Base-by-base conservation (phyloP, 768 basidiomycete species). In the Leccinum barrowsii region DNA sequence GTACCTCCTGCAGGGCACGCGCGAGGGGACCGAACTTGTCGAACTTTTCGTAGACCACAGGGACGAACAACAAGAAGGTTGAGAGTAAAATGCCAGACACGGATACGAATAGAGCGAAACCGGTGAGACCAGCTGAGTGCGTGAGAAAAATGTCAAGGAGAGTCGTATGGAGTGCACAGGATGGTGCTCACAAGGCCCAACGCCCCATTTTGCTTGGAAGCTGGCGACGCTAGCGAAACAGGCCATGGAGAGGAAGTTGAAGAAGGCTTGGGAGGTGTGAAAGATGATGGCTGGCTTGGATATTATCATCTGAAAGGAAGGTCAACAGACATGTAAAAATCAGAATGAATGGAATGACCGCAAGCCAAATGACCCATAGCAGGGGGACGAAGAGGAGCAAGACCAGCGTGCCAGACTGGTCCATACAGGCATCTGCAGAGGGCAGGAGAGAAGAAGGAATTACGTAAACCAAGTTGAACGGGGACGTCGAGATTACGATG, bases 231-330 rank as follows among this genome's bases (percentile, higher is more conserved):
- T 87, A 7, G 90, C 95, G 65, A 92, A 94, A 69, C 92, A 95
- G 50, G 87, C 89, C 85, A 96, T 89, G 12, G 92, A 85, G 49
- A 98, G 81, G 69, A 98, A 97, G 71, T 89, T 87, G 85, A 96
- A 94, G 80, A 98, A 94, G 55, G 85, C 81, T 77, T 96, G 90
- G 3, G 83, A 85, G 30, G 82, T 71, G 70, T 90, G 85, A 69
- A 86, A 85, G 56, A 92, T 79, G 68, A 93, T 89, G 60, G 85
- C 79, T 7, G 89, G 86, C 76, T 92, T 92, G 22, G 90, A 87
- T 49, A 93, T 84, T 65, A 93, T 92, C 89, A 92, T 90, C 92
- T 93, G 64, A 19, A 64, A 56, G 57, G 19, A 22, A 32, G 17
- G 64, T 67, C 61, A 67, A 57, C 44, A 54, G 49, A 42, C 3